Percentiles rank a stretch among this genome's conserved stretches.
Conservation (phyloP, 176 grass and related monocot genomes). For the Avena insularis region DNA sequence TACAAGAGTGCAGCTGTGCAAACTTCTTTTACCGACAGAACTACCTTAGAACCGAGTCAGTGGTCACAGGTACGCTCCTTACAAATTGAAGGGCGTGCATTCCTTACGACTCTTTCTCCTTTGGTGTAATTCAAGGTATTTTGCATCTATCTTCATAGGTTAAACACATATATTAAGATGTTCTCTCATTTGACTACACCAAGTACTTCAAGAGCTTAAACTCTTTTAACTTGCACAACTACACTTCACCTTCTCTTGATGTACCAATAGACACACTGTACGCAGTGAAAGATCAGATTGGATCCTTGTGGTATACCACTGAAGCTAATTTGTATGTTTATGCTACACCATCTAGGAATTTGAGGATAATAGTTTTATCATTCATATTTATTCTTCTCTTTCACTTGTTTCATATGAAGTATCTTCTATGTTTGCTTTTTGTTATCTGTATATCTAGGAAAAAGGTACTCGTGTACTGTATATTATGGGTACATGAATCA, state of each 20-base stretch:
- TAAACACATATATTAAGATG: constrained; percentile 61
- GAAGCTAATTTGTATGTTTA: neutral
- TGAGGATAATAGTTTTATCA: no score
- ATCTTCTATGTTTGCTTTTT: no score
- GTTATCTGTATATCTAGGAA: no score
- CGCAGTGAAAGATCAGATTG: neutral
- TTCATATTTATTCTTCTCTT: no score
- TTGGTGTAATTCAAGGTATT: neutral
- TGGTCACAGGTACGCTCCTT: constrained; percentile 77
- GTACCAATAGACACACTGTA: neutral
- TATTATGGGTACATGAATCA: no score
- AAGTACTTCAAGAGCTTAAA: constrained; percentile 58
- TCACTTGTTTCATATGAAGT: no score
- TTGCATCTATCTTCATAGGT: constrained; percentile 40
- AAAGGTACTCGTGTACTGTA: no score
- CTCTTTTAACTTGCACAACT: neutral
- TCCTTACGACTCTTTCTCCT: neutral
- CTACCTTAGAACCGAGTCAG: constrained; percentile 58
- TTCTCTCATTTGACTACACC: constrained; percentile 62
- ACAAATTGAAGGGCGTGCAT: neutral
- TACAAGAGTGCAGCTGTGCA: constrained; percentile 71
- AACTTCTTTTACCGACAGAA: constrained; percentile 81
- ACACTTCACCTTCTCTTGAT: no score
- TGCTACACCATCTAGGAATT: no score
- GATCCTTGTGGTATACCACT: neutral